These are phyloP conservation scores for Myotisia sp. DNA, from an alignment of 2,329 filamentous ascomycete genomes.

Conservation along the genomic window DNA sequence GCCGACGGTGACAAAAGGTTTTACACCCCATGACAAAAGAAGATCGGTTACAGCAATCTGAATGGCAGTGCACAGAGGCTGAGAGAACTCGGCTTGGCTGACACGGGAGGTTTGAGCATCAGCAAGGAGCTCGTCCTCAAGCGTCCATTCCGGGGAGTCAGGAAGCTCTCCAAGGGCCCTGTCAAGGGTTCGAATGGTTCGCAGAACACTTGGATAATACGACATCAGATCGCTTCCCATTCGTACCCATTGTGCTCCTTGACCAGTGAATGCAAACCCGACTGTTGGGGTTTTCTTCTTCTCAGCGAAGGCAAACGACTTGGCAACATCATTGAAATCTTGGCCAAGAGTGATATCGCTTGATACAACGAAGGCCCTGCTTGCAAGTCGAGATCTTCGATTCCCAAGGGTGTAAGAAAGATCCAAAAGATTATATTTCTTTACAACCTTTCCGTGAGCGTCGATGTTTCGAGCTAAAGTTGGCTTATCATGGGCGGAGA, in stretches of 20 bases:
- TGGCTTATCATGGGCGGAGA: slow-evolving; percentile 1
- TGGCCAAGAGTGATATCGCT: neutral
- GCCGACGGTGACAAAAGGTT: slow-evolving; percentile 17
- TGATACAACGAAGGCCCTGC: neutral
- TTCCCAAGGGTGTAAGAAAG: slow-evolving; percentile 5
- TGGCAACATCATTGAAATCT: neutral
- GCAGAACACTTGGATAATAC: neutral
- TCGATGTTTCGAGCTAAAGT: neutral
- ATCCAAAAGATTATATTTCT: slow-evolving; percentile 1
- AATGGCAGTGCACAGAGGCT: slow-evolving; percentile 20
- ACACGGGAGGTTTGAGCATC: slow-evolving; percentile 8
- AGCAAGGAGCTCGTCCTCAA: neutral
- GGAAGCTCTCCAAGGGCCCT: neutral
- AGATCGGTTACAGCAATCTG: slow-evolving; percentile 21
- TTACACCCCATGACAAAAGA: slow-evolving; percentile 17
- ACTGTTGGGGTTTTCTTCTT: neutral
- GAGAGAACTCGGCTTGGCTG: slow-evolving; percentile 17
- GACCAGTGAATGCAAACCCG: slow-evolving; percentile 12
- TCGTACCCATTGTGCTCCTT: slow-evolving; percentile 10
- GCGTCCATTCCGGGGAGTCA: neutral
- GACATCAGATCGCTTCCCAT: slow-evolving; percentile 5
- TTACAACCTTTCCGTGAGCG: neutral
- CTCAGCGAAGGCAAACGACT: neutral
- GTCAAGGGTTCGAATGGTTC: neutral
- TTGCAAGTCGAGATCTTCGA: slow-evolving; percentile 2